Evolutionary conservation across 371 early-diverging fungal genomes (phyloP), one percentile per base, ranked within the genome.

Genomic region (Mucor piriformis): DNA sequence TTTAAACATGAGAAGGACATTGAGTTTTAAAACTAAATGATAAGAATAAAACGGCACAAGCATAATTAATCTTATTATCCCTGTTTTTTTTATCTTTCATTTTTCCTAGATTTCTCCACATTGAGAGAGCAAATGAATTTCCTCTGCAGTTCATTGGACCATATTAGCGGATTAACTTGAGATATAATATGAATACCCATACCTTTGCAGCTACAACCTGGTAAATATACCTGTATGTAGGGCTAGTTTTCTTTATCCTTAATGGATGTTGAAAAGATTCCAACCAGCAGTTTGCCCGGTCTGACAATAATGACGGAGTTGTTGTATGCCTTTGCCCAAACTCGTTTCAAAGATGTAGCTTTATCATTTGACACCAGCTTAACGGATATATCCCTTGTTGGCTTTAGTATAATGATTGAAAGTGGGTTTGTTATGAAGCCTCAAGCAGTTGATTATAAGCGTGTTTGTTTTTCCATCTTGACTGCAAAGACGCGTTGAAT

Each of bases 401-500:
- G n/a, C 29, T 58, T 50, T 58, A 21, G 21, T 7, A 25, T 40
- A 58, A 38, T 58, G 49, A 3, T 50, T 58, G 21, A 58, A 58
- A 24, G 50, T 29, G 50, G 50, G 50, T 20, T 58, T 58, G 11
- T n/a, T 58, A 29, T 24, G 18, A 58, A 3, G 13, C 33, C 16
- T 58, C 43, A 50, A 58, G 43, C 50, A 58, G 18, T 58, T 42
- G 16, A 42, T 20, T 42, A 58, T 58, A 42, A 50, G 54, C 43
- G 3, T 54, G 54, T 54, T 54, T 54, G 54, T 54, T 44, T 43
- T 54, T 54, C 32, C 54, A 54, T 54, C 44, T 54, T 54, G 54
- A 53, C 29, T 53, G n/a, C 37, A 38, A 50, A 49, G 34, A 33
- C 33, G 33, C 33, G 33, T 11, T 33, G 33, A 33, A 33, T 33